Evolutionary conservation across 768 basidiomycete genomes (phyloP).

Genomic region (Suillus fuscotomentosus): DNA sequence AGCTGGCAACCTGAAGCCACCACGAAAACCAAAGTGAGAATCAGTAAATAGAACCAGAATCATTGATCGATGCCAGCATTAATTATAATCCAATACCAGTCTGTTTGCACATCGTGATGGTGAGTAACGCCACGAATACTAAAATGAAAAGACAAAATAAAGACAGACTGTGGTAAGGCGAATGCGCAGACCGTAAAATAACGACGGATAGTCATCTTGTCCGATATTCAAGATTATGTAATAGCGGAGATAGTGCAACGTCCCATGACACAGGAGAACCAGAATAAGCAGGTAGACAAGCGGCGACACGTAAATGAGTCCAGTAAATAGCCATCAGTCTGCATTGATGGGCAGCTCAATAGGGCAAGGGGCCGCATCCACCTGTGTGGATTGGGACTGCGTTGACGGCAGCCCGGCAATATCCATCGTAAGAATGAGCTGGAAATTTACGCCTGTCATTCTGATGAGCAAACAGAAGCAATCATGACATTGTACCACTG

Average conservation of each 20-base stretch:
- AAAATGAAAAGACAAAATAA: not conserved
- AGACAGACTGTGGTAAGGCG: not conserved
- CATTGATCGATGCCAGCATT: not conserved
- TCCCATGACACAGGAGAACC: not conserved
- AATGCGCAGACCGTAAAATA: not conserved
- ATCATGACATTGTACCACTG: constrained; percentile 26
- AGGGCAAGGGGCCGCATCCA: constrained; percentile 65
- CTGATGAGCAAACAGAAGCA: constrained; percentile 4
- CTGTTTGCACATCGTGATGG: not conserved
- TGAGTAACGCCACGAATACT: not conserved
- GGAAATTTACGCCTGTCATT: constrained; percentile 53
- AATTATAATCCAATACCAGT: not conserved
- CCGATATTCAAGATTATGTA: not conserved
- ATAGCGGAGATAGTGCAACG: constrained; percentile 4
- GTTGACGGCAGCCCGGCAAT: constrained; percentile 68
- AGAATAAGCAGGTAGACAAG: not conserved
- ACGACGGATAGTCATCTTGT: not conserved
- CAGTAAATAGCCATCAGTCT: constrained; percentile 32
- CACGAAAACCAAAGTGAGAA: not conserved
- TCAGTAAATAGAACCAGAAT: not conserved
- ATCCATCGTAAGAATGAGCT: constrained; percentile 60
- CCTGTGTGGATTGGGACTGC: constrained; percentile 51
- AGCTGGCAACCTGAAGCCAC: not conserved
- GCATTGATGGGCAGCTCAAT: constrained; percentile 59
- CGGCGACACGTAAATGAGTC: no score